These are phyloP conservation scores for Saccharum officinarum DNA, from an alignment of 176 grass and related monocot species.

Conservation along the genomic window DNA sequence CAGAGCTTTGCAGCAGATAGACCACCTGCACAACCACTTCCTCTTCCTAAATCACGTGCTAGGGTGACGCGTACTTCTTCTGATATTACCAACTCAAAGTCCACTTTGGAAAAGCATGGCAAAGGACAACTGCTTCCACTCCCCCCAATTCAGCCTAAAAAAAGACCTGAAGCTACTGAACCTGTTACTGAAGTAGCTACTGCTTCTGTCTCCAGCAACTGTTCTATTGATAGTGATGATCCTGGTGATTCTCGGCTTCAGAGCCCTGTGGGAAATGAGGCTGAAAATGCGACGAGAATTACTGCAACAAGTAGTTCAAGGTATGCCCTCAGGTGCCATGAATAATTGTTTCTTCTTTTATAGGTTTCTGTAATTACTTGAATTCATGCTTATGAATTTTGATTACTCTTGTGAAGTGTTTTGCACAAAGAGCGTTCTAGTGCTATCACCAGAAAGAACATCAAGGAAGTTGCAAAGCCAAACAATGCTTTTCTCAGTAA, in stretches of 20 bases:
- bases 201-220: slow-evolving; percentile 91
- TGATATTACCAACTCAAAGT: slow-evolving; percentile 69
- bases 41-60: slow-evolving; percentile 69
- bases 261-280: slow-evolving; percentile 66
- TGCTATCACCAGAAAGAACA: slow-evolving; percentile 50
- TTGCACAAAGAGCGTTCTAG: slow-evolving; percentile 53
- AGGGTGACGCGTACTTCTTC: slow-evolving; percentile 65
- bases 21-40: slow-evolving; percentile 76
- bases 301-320: slow-evolving; percentile 53
- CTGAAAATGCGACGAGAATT: slow-evolving; percentile 59
- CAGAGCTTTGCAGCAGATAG: slow-evolving; percentile 93
- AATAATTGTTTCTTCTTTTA: slow-evolving; percentile 10
- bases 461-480: slow-evolving; percentile 53
- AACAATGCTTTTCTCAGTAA: slow-evolving; percentile 51
- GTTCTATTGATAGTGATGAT: slow-evolving; percentile 87
- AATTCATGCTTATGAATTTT: slow-evolving; percentile 24
- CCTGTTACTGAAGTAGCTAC: slow-evolving; percentile 56
- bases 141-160: slow-evolving; percentile 55
- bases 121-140: slow-evolving; percentile 72
- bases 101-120: slow-evolving; percentile 62
- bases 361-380: slow-evolving; percentile 19
- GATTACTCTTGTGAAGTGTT: slow-evolving; percentile 51
- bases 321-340: slow-evolving; percentile 45
- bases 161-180: slow-evolving; percentile 59
- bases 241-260: slow-evolving; percentile 74